Evolutionary conservation across 495 filamentous ascomycete genomes (phyloP), one percentile per base, ranked within the genome.

Genomic region (Penicillium nucicola): DNA sequence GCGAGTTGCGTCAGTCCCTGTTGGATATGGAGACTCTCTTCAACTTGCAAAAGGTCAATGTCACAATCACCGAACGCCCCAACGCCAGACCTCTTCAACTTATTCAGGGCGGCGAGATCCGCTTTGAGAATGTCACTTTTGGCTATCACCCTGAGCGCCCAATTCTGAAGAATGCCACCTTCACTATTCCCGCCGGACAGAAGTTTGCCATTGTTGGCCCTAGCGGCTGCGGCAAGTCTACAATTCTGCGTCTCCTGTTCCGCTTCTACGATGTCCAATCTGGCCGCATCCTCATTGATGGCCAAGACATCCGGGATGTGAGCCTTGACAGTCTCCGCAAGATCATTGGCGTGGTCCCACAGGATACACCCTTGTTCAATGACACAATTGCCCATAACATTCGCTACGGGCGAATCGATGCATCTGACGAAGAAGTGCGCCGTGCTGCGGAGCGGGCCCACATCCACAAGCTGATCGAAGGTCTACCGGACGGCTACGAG

Each of bases 11-110:
- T 34, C 95, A 98, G 71, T 96, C 90, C 11, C 74, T 97, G 41
- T 70, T 97, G 44, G 93, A 98, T 64, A 97, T 98, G 95, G 93
- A 97, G 69, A 97, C 95, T 1, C 79, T 97, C 11, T 98, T 98
- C 77, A 96, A 95, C 64, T 76, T 98, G n/a, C 95, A 98, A 65
- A 97, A 95, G 64, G 95, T 97, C 61, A 96, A 97, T 55, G 84
- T 97, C 32, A 82, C 84, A 15, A 85, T 97, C 63, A 84, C 84
- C 58, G 92, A 97, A 45, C 69, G 76, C 28, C 77, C 82, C 17
- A 72, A 89, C 53, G 88, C 95, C 2, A 84, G 85, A 49, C 70
- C 87, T 0, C 74, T 98, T 8, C 65, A 76, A 9, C 74, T 97
- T 15, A 78, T 77, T 20, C 82, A 80, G 56, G 90, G 90, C 32